Percentiles rank a stretch among this genome's conserved stretches.
Conservation (phyloP, 495 filamentous ascomycete genomes). For the Daldinia bambusicola region DNA sequence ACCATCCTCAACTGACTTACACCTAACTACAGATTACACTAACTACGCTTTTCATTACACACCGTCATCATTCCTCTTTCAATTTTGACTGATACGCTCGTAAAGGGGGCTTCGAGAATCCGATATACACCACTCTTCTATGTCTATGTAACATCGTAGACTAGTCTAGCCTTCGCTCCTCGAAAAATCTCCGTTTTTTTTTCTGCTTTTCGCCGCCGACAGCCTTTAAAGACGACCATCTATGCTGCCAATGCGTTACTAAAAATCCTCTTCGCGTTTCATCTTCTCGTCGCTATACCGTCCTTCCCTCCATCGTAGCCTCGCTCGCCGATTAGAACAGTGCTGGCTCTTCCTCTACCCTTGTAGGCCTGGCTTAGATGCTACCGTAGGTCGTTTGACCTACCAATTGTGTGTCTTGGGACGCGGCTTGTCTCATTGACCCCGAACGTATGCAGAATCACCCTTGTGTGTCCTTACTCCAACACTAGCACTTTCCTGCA, state of each 20-base stretch:
- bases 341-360: conserved; percentile 4
- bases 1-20: conserved; percentile 12
- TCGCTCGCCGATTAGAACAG: conserved; percentile 12
- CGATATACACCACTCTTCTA: background rate
- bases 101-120: conserved; percentile 2
- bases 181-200: conserved; percentile 4
- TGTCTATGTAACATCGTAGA: background rate
- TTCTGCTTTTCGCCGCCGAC: background rate
- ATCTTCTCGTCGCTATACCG: conserved; percentile 10
- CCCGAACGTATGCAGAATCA: conserved; percentile 39
- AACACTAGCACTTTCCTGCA: conserved; percentile 25
- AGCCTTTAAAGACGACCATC: conserved; percentile 9
- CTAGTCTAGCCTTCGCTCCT: background rate
- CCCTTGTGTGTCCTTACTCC: conserved; percentile 41
- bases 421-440: conserved; percentile 37
- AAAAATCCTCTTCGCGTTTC: conserved; percentile 8
- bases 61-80: conserved; percentile 13
- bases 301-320: conserved; percentile 8
- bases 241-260: conserved; percentile 19
- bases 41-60: conserved; percentile 1
- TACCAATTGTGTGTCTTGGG: conserved; percentile 42
- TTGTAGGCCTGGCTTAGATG: conserved; percentile 27
- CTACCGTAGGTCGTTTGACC: conserved; percentile 39
- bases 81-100: background rate
- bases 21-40: background rate